Conservation (phyloP, 2,329 filamentous ascomycete genomes). For the Trichoderma cornu-damae region DNA sequence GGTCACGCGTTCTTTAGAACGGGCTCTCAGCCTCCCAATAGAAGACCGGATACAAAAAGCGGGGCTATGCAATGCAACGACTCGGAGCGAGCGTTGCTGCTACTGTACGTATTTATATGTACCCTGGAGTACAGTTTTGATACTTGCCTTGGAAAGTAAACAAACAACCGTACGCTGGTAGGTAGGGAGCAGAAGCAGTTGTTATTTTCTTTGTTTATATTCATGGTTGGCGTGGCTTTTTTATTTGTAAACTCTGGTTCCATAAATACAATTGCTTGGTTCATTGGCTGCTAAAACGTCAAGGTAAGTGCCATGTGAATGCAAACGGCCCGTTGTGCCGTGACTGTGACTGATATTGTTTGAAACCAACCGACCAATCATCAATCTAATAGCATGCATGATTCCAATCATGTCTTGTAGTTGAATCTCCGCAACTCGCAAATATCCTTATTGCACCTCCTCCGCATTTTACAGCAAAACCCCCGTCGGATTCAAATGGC, state of each 20-base stretch:
- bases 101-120: too few species aligned
- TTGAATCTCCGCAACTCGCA: not conserved
- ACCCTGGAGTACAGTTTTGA: not conserved
- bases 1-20: conserved; percentile 12
- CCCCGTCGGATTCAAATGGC: not conserved
- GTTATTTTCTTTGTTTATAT: too few species aligned
- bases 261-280: not conserved
- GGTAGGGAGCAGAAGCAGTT: too few species aligned
- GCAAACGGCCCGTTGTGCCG: too few species aligned
- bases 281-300: not conserved
- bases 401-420: not conserved
- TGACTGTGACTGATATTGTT: not conserved
- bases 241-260: too few species aligned
- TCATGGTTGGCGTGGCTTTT: too few species aligned
- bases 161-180: too few species aligned
- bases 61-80: not conserved
- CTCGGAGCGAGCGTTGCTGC: not conserved
- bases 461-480: too few species aligned
- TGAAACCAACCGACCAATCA: not conserved
- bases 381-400: too few species aligned
- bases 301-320: not conserved
- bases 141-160: too few species aligned
- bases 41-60: not conserved
- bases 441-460: not conserved
- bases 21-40: conserved; percentile 2